Percentiles rank a stretch among this genome's conserved stretches.
Evolutionary conservation across 805 yeast genomes (phyloP).

Genomic region (Metschnikowia amazonensis): DNA sequence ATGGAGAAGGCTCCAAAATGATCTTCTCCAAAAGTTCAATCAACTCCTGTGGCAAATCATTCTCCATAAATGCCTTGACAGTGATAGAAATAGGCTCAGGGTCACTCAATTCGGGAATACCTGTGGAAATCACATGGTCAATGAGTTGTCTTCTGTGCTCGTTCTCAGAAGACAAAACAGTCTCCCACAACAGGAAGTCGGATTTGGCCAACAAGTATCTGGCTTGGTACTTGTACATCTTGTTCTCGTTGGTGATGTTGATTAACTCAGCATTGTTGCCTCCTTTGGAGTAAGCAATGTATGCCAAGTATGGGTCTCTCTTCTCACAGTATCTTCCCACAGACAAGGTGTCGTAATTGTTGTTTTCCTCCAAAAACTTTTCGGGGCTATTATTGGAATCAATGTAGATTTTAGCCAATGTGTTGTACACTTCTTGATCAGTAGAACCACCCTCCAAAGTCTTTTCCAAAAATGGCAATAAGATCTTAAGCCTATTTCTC

Average conservation of each 20-base stretch:
- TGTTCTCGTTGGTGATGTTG: conserved; percentile 89
- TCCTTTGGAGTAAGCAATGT: conserved; percentile 96
- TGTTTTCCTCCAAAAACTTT: conserved; percentile 88
- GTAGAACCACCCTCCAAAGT: conserved; percentile 78
- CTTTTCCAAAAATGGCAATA: conserved; percentile 90
- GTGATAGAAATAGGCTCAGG: conserved; percentile 93
- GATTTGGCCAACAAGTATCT: conserved; percentile 86
- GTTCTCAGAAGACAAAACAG: conserved; percentile 71
- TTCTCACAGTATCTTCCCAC: conserved; percentile 99
- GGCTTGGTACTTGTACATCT: conserved; percentile 99
- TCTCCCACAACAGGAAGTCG: conserved; percentile 78
- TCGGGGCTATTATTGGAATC: conserved; percentile 98
- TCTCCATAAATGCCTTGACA: conserved; percentile 94
- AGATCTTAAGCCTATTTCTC: conserved; percentile 87
- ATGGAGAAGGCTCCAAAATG: conserved; percentile 94
- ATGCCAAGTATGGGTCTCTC: conserved; percentile 97
- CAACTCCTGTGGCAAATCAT: conserved; percentile 86
- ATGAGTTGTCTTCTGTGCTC: conserved; percentile 85
- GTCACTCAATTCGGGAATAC: conserved; percentile 88
- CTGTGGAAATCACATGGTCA: conserved; percentile 93
- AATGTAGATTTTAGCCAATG: conserved; percentile 95
- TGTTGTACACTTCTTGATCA: conserved; percentile 89
- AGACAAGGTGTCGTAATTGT: conserved; percentile 83
- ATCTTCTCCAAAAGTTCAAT: conserved; percentile 94
- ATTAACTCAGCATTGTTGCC: conserved; percentile 84